Percentiles rank a stretch among this genome's conserved stretches.
These are phyloP conservation scores for Lichenothelia convexa DNA, from an alignment of 495 filamentous ascomycete genomes.

Conservation along the genomic window DNA sequence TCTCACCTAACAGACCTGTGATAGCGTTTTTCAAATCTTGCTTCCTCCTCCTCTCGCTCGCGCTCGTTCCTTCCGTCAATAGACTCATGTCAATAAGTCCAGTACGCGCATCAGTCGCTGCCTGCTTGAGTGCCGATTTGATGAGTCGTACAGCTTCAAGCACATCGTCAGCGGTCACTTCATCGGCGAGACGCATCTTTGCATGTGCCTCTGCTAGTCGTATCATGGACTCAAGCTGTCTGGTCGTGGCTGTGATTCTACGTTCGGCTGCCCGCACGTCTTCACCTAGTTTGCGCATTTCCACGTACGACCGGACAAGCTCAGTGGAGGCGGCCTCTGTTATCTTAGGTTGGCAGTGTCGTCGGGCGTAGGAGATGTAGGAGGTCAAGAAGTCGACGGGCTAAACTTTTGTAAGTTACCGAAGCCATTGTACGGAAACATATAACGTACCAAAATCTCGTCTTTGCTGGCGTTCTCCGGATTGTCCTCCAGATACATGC, in stretches of 20 bases:
- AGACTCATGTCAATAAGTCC: conserved; percentile 94
- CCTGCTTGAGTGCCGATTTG: conserved; percentile 85
- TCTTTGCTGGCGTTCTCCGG: conserved; percentile 62
- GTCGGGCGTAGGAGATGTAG: conserved; percentile 94
- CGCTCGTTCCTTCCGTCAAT: conserved; percentile 77
- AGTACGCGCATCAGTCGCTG: conserved; percentile 78
- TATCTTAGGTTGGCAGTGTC: conserved; percentile 65
- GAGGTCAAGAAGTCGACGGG: conserved; percentile 88
- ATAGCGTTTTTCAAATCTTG: conserved; percentile 73
- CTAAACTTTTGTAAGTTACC: conserved; percentile 23
- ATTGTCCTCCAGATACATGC: conserved; percentile 92
- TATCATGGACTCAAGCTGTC: conserved; percentile 94
- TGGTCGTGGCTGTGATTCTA: conserved; percentile 90
- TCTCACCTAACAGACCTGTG: conserved; percentile 56
- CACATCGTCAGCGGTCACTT: conserved; percentile 69
- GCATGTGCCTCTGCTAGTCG: conserved; percentile 90
- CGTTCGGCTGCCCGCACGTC: conserved; percentile 87
- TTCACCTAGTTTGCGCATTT: conserved; percentile 88
- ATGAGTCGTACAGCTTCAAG: conserved; percentile 84
- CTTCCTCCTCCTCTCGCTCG: conserved; percentile 60
- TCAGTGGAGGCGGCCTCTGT: conserved; percentile 57
- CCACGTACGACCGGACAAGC: conserved; percentile 75
- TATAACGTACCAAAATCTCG: conserved; percentile 58
- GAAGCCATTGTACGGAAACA: conserved; percentile 1
- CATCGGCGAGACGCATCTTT: conserved; percentile 71